These are phyloP conservation scores for Entelexis sorbosivorans DNA, from an alignment of 1,139 yeast genomes.

Conservation along the genomic window DNA sequence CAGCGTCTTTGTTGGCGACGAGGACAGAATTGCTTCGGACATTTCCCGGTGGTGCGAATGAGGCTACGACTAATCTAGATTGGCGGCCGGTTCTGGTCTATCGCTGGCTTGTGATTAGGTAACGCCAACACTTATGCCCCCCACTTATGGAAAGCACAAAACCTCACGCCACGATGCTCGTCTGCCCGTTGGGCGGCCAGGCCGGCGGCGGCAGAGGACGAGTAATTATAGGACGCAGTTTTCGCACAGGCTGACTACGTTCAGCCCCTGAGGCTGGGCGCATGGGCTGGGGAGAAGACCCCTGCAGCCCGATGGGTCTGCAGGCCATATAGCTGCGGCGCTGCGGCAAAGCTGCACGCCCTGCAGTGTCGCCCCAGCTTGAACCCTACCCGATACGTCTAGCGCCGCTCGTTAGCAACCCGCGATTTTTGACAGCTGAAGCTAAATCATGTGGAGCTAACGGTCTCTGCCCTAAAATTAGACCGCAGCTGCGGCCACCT, in stretches of 20 bases:
- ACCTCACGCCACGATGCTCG: background rate
- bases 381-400: background rate
- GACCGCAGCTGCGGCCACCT: background rate
- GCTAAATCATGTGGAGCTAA: background rate
- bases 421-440: constrained; percentile 2
- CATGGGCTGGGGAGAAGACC: background rate
- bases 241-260: background rate
- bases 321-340: constrained; percentile 1
- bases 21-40: constrained; percentile 20
- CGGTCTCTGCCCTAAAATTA: background rate
- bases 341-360: background rate
- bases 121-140: constrained; percentile 1
- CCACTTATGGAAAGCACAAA: background rate
- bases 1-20: constrained; percentile 31
- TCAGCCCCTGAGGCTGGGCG: background rate
- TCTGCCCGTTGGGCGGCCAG: background rate
- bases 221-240: background rate
- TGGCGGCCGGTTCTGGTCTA: constrained; percentile 3
- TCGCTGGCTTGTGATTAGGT: background rate
- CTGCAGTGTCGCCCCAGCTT: background rate
- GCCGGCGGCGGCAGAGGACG: background rate
- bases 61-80: constrained; percentile 1
- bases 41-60: constrained; percentile 2
- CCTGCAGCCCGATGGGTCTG: background rate
- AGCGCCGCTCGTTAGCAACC: background rate